Evolutionary conservation across 306 rosid species (phyloP), one percentile per base, ranked within the genome.

Genomic region (Rosa chinensis): DNA sequence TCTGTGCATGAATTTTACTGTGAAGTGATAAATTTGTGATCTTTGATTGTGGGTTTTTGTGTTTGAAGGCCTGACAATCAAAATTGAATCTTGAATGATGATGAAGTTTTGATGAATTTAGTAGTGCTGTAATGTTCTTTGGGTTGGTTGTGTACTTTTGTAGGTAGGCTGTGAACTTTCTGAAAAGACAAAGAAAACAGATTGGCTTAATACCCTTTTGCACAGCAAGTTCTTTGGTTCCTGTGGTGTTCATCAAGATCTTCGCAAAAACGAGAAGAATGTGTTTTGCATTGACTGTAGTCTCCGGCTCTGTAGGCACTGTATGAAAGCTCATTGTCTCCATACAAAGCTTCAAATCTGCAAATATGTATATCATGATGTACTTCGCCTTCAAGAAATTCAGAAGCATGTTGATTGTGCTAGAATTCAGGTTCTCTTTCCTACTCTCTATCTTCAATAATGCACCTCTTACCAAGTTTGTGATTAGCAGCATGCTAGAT

Each of bases 351-450:
- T 95, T 75, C 99, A 95, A 88, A 91, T 95, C 76, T 93, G 89
- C 91, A 88, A 89, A 73, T 95, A 95, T 40, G 92, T 94, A 18
- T 93, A 89, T 79, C 94, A 89, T 63, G 92, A 95, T 76, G 99
- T 95, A 4, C 87, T 93, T 72, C 97, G 98, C 55, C 90, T 87
- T 74, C 87, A 89, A 0, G 97, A 95, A 44, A 73, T 93, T 70
- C 93, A 93, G 81, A 89, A 95, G 77, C 83, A 80, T 76, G 90
- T 91, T 45, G 94, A 95, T 81, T 93, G 98, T 88, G 86, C 93
- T 25, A 87, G 84, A 79, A 91, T 95, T 86, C 99, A 95, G 99
- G 99, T 95, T 58, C 21, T n/a, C 28, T 16, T 43, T 20, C 23
- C 20, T 35, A 4, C 25, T 82, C 64, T 37, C 61, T 62, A 10